These are phyloP conservation scores for Pseudogymnoascus sp. DNA, from an alignment of 2,329 filamentous ascomycete species.

Conservation along the genomic window DNA sequence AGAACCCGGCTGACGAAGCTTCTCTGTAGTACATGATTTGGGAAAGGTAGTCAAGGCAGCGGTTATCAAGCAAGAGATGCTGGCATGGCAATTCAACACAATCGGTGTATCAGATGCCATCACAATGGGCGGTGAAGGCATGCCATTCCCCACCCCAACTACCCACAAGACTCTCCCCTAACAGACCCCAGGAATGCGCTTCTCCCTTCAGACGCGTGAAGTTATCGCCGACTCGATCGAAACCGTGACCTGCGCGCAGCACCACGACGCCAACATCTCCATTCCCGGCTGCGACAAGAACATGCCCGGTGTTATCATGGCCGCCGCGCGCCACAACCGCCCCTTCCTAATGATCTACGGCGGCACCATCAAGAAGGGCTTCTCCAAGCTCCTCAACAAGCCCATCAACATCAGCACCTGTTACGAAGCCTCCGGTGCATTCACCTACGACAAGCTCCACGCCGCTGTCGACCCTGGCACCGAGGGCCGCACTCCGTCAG, in stretches of 20 bases:
- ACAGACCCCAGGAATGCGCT: conserved; percentile 68
- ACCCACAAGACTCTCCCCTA: conserved; percentile 12
- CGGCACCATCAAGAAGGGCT: conserved; percentile 82
- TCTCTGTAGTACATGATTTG: conserved; percentile 61
- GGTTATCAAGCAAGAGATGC: conserved; percentile 73
- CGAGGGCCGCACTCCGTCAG: conserved; percentile 58
- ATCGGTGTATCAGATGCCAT: conserved; percentile 85
- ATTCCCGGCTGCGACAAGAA: conserved; percentile 97
- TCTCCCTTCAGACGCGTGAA: conserved; percentile 81
- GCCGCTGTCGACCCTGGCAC: conserved; percentile 55
- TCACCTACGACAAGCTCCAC: conserved; percentile 67
- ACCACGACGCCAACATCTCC: conserved; percentile 86
- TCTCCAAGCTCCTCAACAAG: conserved; percentile 65
- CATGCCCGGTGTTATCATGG: conserved; percentile 90
- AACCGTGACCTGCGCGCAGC: conserved; percentile 83
- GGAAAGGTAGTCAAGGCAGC: conserved; percentile 80
- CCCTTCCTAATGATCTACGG: conserved; percentile 95
- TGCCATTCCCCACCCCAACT: conserved; percentile 15
- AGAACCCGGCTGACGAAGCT: neutral
- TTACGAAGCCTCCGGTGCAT: conserved; percentile 80
- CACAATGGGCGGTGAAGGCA: conserved; percentile 89
- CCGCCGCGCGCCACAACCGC: conserved; percentile 81
- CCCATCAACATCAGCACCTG: conserved; percentile 83
- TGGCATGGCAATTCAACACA: conserved; percentile 92
- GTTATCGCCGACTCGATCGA: conserved; percentile 93